These are phyloP conservation scores for Bodo saltans DNA, from an alignment of 78 protist genomes.

Conservation along the genomic window DNA sequence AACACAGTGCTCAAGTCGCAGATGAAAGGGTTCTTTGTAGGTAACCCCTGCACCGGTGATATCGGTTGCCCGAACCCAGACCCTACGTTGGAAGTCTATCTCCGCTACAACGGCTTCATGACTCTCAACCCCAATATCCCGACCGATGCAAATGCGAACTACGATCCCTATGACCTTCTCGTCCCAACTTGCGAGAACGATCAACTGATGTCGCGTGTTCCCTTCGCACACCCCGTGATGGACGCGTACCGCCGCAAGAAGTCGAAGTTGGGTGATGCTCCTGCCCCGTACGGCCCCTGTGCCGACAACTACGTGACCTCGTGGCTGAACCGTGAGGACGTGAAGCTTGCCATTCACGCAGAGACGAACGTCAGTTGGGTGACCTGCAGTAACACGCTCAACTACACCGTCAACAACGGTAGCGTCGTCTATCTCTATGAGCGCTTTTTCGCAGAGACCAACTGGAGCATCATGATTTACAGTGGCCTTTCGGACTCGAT, in stretches of 20 bases:
- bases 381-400: not conserved
- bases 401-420: not conserved
- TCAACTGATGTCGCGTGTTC: not conserved
- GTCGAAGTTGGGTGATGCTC: not conserved
- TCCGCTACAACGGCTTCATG: not conserved
- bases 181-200: slow-evolving; percentile 28
- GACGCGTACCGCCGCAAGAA: not conserved
- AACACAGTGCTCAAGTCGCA: not conserved
- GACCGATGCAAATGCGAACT: not conserved
- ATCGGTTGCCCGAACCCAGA: slow-evolving; percentile 8
- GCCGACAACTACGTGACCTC: not conserved
- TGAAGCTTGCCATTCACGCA: slow-evolving; percentile 14
- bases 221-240: not conserved
- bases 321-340: slow-evolving; percentile 19
- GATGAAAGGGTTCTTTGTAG: slow-evolving; percentile 12
- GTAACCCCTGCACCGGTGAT: slow-evolving; percentile 14
- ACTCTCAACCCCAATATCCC: not conserved
- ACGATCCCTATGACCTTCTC: slow-evolving; percentile 28
- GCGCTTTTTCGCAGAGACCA: not conserved
- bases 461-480: not conserved
- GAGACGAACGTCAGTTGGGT: not conserved
- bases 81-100: not conserved
- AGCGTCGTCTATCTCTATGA: not conserved
- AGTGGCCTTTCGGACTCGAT: not conserved
- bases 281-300: slow-evolving; percentile 7